Conservation (phyloP, 768 basidiomycete genomes). For the Tulasnella sp. region DNA sequence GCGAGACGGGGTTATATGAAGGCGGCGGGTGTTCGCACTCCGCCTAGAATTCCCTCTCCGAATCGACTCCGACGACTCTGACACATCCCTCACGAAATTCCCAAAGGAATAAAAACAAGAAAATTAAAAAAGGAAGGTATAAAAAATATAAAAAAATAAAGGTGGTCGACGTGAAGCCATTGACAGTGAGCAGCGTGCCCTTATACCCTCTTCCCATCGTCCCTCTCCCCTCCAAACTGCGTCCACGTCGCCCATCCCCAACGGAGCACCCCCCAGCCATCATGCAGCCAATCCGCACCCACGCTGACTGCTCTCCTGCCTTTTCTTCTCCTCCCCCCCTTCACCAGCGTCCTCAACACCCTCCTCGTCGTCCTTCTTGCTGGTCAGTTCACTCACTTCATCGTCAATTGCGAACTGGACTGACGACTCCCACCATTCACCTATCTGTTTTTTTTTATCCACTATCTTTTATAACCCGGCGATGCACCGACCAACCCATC, state of each 20-base stretch:
- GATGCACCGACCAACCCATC: background rate
- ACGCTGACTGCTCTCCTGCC: background rate
- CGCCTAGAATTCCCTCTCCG: background rate
- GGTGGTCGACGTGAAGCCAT: background rate
- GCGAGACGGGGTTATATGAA: background rate
- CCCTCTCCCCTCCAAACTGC: background rate
- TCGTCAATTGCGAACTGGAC: background rate
- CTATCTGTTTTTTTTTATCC: background rate
- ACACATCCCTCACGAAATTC: background rate
- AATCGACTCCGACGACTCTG: background rate
- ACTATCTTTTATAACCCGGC: background rate
- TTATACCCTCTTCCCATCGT: background rate
- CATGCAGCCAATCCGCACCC: background rate
- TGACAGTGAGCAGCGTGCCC: slow-evolving; percentile 1
- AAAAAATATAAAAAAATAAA: background rate
- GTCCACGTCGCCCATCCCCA: slow-evolving; percentile 1
- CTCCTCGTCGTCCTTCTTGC: background rate
- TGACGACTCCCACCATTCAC: background rate
- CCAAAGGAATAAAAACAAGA: background rate
- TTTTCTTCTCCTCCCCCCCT: background rate
- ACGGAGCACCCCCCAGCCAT: slow-evolving; percentile 1
- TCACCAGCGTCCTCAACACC: background rate
- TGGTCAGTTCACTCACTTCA: background rate
- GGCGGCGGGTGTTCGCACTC: background rate
- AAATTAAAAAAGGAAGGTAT: background rate